Base-by-base conservation (phyloP, 2,329 filamentous ascomycete species). In the Hawksworthiomyces lignivorus region DNA sequence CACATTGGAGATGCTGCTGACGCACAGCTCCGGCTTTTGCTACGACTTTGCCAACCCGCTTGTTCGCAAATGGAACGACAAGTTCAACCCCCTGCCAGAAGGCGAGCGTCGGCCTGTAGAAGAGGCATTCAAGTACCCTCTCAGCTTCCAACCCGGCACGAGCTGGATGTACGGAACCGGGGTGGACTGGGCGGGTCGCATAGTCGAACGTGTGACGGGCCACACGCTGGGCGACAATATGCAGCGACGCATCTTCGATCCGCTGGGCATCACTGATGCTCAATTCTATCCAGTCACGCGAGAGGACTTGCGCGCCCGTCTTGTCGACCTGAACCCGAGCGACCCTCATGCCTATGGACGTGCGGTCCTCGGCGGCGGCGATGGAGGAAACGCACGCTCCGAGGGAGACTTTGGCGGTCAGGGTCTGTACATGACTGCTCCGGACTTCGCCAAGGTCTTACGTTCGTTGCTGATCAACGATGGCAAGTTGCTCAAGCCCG, bases 111-210 rank as follows among this genome's bases (percentile, higher is more conserved):
- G 50, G 12, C 59, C 58, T 0, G 63, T 77, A 0, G 62, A 67
- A 10, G 62, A 68, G 15, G 49, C 61, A 0, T 72, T 65, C 44
- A 44, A 46, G 8, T 61, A 66, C 9, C 70, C 72, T 0, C 62
- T 77, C 4, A 38, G 54, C 9, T 74, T 65, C 47, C 68, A 78
- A 42, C 75, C 74, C 1, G 73, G 73, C 0, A 54, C 57, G 0
- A 54, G 60, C 4, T 78, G 72, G 72, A 59, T 62, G 48, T 77
- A 77, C 47, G 65, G 70, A 1, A 48, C 62, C 1, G 61, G 65
- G 2, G 52, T 70, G 2, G 74, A 78, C 56, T 77, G 71, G 72
- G 68, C 65, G 0, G 73, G 74, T 3, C 60, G 63, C 1, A 56
- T 76, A 1, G 60, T 77, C 2, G 72, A 76, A 48, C 57, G 63